phyloP scores from a whole-genome alignment of 2,329 filamentous ascomycete species.

The Zymoseptoria passerinii region DNA sequence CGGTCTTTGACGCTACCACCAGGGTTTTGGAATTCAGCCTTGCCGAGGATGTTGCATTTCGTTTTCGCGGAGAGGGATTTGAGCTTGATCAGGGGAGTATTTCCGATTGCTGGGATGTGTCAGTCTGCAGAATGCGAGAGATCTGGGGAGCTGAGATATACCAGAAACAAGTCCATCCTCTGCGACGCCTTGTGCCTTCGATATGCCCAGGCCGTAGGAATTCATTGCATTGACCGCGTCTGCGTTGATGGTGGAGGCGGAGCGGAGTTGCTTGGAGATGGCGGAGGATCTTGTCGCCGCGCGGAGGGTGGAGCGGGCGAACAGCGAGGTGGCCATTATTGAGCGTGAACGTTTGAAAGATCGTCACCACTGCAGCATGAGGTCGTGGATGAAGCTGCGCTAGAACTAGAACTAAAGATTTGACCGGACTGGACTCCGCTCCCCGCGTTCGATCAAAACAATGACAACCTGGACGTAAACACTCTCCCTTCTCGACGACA shows the following conservation, averaged over 20 bases:
- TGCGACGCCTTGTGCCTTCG: constrained; percentile 69
- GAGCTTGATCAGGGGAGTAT: constrained; percentile 87
- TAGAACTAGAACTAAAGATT: background rate
- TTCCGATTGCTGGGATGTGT: constrained; percentile 69
- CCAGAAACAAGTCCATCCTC: constrained; percentile 70
- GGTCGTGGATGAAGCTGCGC: background rate
- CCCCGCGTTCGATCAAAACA: background rate
- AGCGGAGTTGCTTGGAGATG: constrained; percentile 13
- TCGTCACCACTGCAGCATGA: background rate
- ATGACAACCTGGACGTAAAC: background rate
- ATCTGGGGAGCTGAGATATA: constrained; percentile 34
- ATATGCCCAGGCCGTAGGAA: constrained; percentile 55
- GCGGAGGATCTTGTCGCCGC: constrained; percentile 15
- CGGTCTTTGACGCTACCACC: constrained; percentile 95
- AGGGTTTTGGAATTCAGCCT: constrained; percentile 98
- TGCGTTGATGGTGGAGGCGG: constrained; percentile 20
- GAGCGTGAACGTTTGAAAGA: background rate
- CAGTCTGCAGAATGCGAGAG: constrained; percentile 17
- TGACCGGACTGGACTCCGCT: background rate
- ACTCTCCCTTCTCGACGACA: background rate
- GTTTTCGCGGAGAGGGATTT: constrained; percentile 83
- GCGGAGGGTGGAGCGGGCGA: constrained; percentile 21
- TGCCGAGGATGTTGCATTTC: constrained; percentile 87
- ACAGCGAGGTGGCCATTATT: constrained; percentile 1
- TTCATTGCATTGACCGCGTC: constrained; percentile 22